phyloP scores from a whole-genome alignment of 352 stramenopile genomes.

The Phytophthora hibernalis region DNA sequence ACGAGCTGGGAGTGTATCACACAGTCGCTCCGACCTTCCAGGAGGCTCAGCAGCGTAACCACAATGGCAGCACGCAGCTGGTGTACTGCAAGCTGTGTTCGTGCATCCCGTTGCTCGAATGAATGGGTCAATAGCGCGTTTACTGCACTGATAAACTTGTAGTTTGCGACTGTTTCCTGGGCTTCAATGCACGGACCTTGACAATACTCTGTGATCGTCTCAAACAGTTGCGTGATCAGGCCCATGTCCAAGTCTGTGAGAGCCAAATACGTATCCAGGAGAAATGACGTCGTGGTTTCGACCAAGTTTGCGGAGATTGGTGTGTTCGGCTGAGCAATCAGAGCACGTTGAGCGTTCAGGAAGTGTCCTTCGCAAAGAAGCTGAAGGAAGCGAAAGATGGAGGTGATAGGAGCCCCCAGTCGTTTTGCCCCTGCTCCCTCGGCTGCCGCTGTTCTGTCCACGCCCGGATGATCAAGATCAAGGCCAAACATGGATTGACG shows the following conservation, averaged over 20 bases:
- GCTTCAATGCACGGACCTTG: constrained; percentile 77
- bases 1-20: constrained; percentile 71
- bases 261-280: constrained; percentile 66
- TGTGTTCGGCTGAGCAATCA: constrained; percentile 53
- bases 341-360: constrained; percentile 61
- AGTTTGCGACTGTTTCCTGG: constrained; percentile 76
- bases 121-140: constrained; percentile 73
- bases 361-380: constrained; percentile 80
- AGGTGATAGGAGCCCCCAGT: constrained; percentile 40
- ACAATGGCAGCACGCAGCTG: constrained; percentile 63
- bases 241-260: constrained; percentile 58
- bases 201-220: constrained; percentile 83
- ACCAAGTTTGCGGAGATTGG: constrained; percentile 59
- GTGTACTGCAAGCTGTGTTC: constrained; percentile 25
- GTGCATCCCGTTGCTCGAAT: constrained; percentile 44
- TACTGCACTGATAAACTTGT: constrained; percentile 78
- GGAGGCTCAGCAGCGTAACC: constrained; percentile 64
- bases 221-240: constrained; percentile 75
- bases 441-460: constrained; percentile 1
- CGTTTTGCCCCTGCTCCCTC: constrained; percentile 27
- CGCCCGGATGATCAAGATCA: constrained; percentile 9
- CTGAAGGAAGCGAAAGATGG: constrained; percentile 78
- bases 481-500: constrained; percentile 33
- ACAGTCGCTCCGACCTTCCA: constrained; percentile 67
- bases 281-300: constrained; percentile 68